These are phyloP conservation scores for Verticillium zaregamsianum DNA, from an alignment of 2,329 filamentous ascomycete species.

Conservation along the genomic window DNA sequence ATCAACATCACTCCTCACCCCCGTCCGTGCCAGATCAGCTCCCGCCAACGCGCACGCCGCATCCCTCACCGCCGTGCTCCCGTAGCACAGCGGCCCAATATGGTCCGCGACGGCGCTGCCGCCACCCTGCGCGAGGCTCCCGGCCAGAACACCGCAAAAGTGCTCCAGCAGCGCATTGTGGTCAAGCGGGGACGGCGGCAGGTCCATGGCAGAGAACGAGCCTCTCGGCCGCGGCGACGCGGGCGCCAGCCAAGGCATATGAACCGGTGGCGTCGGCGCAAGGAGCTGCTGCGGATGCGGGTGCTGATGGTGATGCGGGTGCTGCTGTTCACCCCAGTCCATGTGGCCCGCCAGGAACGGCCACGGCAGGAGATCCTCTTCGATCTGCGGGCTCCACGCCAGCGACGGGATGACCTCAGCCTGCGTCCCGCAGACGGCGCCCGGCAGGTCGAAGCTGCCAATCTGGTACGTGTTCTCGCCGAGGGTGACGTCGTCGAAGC, in stretches of 20 bases:
- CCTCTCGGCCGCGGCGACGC: not conserved
- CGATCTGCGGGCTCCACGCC: constrained; percentile 1
- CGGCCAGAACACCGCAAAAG: constrained; percentile 5
- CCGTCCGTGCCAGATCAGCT: constrained; percentile 8
- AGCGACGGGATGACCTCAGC: constrained; percentile 1
- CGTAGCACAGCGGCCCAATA: constrained; percentile 6
- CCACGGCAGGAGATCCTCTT: constrained; percentile 1
- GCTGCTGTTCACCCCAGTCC: not conserved
- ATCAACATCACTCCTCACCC: constrained; percentile 7
- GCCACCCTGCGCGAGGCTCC: constrained; percentile 1
- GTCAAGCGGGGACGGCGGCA: not conserved
- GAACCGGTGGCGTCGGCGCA: not conserved
- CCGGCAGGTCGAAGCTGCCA: not conserved
- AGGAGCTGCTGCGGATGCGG: not conserved
- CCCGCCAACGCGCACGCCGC: constrained; percentile 11
- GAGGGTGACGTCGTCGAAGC: not conserved
- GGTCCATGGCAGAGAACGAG: not conserved
- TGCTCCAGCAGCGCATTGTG: constrained; percentile 9
- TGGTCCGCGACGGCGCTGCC: constrained; percentile 6
- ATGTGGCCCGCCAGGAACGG: constrained; percentile 1
- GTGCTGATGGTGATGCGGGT: not conserved
- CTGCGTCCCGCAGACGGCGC: not conserved
- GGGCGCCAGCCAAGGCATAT: not conserved
- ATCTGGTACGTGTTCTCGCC: constrained; percentile 1
- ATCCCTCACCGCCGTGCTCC: constrained; percentile 8